These are phyloP conservation scores for Cladosporium sp. DNA, from an alignment of 2,329 filamentous ascomycete species.

Conservation along the genomic window DNA sequence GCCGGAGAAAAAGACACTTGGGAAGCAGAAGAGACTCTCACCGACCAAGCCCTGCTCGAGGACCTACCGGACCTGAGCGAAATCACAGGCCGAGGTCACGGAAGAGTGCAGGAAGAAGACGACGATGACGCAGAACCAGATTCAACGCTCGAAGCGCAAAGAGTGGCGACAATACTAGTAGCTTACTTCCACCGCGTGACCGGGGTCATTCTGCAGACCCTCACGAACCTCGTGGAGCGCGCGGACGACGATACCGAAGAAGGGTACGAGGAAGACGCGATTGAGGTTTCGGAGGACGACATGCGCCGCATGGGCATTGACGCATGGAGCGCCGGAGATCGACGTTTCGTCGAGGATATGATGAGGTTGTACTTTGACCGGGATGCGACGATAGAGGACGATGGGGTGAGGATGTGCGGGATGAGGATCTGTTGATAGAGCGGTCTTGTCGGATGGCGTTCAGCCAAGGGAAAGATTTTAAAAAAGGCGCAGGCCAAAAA, in stretches of 20 bases:
- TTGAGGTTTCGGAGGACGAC: slow-evolving; percentile 57
- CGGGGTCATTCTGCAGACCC: slow-evolving; percentile 57
- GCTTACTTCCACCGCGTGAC: slow-evolving; percentile 80
- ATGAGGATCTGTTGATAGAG: slow-evolving; percentile 25
- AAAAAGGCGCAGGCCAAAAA: too few species aligned
- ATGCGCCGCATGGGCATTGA: slow-evolving; percentile 72
- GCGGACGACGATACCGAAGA: slow-evolving; percentile 36
- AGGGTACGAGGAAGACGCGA: slow-evolving; percentile 35
- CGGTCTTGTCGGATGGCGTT: background rate
- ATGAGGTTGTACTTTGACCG: slow-evolving; percentile 63
- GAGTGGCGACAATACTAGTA: slow-evolving; percentile 66
- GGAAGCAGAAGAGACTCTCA: slow-evolving; percentile 51
- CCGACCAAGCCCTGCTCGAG: slow-evolving; percentile 42
- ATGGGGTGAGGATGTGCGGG: slow-evolving; percentile 63
- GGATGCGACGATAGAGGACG: slow-evolving; percentile 66
- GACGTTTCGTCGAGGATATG: slow-evolving; percentile 62
- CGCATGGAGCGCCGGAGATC: slow-evolving; percentile 68
- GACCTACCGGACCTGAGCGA: slow-evolving; percentile 33
- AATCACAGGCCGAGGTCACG: background rate
- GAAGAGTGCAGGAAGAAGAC: slow-evolving; percentile 10
- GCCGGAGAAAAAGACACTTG: slow-evolving; percentile 66
- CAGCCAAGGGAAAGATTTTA: too few species aligned
- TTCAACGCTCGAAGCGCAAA: slow-evolving; percentile 13
- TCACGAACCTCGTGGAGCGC: slow-evolving; percentile 59
- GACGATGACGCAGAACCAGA: slow-evolving; percentile 14